phyloP scores from a whole-genome alignment of 1,284 basidiomycete species.

The Puccinia novopanici region DNA sequence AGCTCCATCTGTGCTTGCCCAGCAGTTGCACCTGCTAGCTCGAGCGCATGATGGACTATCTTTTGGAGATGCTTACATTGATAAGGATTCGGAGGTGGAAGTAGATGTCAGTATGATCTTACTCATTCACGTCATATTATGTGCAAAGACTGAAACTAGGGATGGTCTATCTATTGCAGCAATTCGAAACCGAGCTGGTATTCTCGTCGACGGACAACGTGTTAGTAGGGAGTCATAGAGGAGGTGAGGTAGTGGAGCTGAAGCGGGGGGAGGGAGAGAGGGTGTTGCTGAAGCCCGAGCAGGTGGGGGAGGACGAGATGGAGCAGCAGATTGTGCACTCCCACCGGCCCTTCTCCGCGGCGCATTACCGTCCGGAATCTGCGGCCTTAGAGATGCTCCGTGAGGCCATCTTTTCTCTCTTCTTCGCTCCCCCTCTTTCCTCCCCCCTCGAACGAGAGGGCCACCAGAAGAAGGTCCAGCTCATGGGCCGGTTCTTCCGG shows the following conservation, averaged over 20 bases:
- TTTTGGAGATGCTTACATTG: constrained; percentile 54
- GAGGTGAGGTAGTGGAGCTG: neutral
- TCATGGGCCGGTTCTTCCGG: no score
- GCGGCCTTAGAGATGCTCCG: no score
- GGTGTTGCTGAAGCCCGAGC: neutral
- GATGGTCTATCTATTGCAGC: no score
- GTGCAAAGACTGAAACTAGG: no score
- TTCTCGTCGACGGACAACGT: neutral
- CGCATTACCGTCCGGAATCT: no score
- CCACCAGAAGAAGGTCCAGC: no score
- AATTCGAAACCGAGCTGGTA: neutral
- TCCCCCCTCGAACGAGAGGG: no score
- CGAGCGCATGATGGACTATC: constrained; percentile 52
- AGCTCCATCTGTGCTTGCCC: neutral
- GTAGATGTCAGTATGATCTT: constrained; percentile 54
- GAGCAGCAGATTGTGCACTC: neutral
- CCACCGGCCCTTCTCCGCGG: no score
- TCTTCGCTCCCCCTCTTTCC: no score
- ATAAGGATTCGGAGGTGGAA: constrained; percentile 39
- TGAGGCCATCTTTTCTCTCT: no score
- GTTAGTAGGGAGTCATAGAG: neutral
- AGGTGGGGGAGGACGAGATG: neutral
- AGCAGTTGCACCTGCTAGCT: neutral
- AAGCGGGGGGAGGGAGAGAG: neutral
- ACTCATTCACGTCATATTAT: no score